Base-by-base conservation (phyloP, 371 early-diverging fungal genomes). In the Mortierella sp. region DNA sequence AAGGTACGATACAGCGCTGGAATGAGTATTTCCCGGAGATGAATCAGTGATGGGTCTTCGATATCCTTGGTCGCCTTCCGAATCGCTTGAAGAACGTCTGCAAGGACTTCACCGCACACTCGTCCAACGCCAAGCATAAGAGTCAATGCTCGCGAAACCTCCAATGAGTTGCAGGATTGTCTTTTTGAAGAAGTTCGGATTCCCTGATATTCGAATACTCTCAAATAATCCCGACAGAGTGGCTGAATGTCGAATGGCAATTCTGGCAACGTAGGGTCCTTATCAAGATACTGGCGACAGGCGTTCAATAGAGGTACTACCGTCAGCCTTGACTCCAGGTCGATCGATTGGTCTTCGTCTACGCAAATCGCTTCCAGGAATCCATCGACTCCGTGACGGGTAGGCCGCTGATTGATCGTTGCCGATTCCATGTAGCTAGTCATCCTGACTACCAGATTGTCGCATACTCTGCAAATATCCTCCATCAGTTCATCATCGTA, bases 1-100 rank as follows among this genome's bases (percentile, higher is more conserved):
- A 77, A 24, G 22, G 60, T 24, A 13, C 78, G 65, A 41, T 77
- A 77, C 22, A 77, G 41, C 3, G 34, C 57, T 2, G 70, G 66
- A 0, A 50, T 39, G 8, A 70, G 16, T 17, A 52, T 45, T 19
- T 25, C n/a, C 17, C 24, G 31, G 7, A 59, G 27, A 2, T 37
- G 28, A 41, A 12, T 6, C 16, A 3, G 41, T 16, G 54, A 22
- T 1, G 21, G 40, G 13, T 14, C 2, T n/a, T 17, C 16, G 2
- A 12, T 8, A 13, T 2, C 0, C 22, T 39, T 37, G 5, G 43
- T 24, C 8, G 39, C 40, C 22, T 39, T 22, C 3, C 25, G 13
- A 5, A 59, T n/a, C 0, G 60, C 64, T 27, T 68, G 60, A 13
- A 25, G n/a, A 28, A 74, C 44, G 22, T 74, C 76, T 19, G 39